Evolutionary conservation across 1,139 yeast genomes (phyloP), one percentile per base, ranked within the genome.

Genomic region (Protomyces gravidus): DNA sequence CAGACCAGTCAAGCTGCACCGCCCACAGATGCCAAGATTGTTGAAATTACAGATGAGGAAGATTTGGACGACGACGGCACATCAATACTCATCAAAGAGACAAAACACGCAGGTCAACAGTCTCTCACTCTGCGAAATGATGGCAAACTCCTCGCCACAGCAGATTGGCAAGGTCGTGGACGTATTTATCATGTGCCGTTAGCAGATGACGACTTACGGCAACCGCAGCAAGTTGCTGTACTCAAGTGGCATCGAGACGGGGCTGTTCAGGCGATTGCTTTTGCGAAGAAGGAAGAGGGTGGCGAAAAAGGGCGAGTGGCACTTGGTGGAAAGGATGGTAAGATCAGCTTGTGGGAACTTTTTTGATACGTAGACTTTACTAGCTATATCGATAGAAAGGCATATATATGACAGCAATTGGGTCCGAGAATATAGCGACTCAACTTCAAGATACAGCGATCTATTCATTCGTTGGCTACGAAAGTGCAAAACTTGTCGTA

Each of bases 341-440:
- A 45, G 46, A 49, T 56, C 25, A 56, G 60, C 27, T 48, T 56
- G 9, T 56, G 60, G 60, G 46, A 56, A n/a, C 32, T 56, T 17
- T 56, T 23, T 30, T 56, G 36, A 40, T 33, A 28, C 32, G n/a
- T n/a, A n/a, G n/a, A n/a, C n/a, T n/a, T n/a, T n/a, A n/a, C n/a
- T n/a, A n/a, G n/a, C n/a, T n/a, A n/a, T n/a, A n/a, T n/a, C n/a
- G n/a, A n/a, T n/a, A n/a, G n/a, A n/a, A n/a, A n/a, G n/a, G n/a
- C n/a, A n/a, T n/a, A n/a, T n/a, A n/a, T n/a, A n/a, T n/a, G n/a
- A n/a, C n/a, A n/a, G n/a, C n/a, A n/a, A n/a, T n/a, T n/a, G n/a
- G n/a, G n/a, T n/a, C n/a, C n/a, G n/a, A n/a, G n/a, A n/a, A n/a
- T n/a, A n/a, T n/a, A n/a, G n/a, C n/a, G n/a, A n/a, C n/a, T n/a